Evolutionary conservation across 441 rosid genomes (phyloP).

Genomic region (Breynia disticha): DNA sequence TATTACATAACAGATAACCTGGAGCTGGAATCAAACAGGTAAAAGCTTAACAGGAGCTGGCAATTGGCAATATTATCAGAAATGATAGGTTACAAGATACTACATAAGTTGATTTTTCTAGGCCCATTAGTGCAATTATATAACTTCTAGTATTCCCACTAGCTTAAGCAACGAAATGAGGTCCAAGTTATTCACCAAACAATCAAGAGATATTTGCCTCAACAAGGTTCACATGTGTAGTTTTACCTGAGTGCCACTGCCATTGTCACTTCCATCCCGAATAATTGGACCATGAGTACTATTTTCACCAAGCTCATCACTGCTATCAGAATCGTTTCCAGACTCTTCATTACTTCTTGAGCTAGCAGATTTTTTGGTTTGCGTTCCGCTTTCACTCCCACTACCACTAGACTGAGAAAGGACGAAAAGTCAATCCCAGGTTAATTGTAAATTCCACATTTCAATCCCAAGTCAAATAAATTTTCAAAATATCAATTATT

Average conservation of each 20-base stretch:
- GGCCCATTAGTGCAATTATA: too few species aligned
- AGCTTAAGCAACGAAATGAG: not conserved
- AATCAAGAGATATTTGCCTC: not conserved
- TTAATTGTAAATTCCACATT: not conserved
- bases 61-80: too few species aligned
- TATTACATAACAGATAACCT: too few species aligned
- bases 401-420: constrained; percentile 54
- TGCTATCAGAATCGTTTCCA: constrained; percentile 31
- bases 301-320: constrained; percentile 33
- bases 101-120: too few species aligned
- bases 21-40: too few species aligned
- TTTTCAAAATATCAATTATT: not conserved
- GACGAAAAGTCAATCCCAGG: not conserved
- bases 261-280: constrained; percentile 50
- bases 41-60: too few species aligned
- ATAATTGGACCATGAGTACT: constrained; percentile 29
- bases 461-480: not conserved
- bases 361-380: constrained; percentile 34
- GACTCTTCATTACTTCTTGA: constrained; percentile 33
- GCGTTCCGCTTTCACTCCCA: constrained; percentile 60
- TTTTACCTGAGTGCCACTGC: constrained; percentile 62
- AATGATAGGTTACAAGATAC: too few species aligned
- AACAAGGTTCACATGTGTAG: constrained; percentile 4
- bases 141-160: too few species aligned
- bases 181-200: not conserved